Evolutionary conservation across 1,139 yeast genomes (phyloP).

Genomic region (Meyerozyma elateridarum): DNA sequence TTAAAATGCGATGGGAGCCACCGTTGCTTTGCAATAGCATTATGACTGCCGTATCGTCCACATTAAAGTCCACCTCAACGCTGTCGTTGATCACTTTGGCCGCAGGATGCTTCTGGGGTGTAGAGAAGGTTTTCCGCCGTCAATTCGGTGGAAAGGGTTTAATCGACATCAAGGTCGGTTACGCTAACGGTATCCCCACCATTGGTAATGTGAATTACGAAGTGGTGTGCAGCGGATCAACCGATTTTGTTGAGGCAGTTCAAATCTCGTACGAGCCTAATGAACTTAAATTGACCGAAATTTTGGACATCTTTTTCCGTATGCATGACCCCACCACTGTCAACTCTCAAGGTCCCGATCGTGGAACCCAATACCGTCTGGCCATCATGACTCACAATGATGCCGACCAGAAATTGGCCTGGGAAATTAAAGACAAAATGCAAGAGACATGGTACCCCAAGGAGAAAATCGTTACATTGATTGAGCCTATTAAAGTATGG

Average conservation of each 20-base stretch:
- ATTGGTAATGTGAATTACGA: constrained; percentile 60
- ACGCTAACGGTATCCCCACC: constrained; percentile 66
- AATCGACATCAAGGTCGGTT: constrained; percentile 79
- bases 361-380: constrained; percentile 81
- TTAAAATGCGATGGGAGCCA: too few species aligned
- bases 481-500: constrained; percentile 66
- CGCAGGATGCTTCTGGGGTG: constrained; percentile 96
- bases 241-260: constrained; percentile 72
- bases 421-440: constrained; percentile 23
- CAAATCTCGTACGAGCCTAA: constrained; percentile 81
- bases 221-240: constrained; percentile 69
- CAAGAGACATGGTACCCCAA: constrained; percentile 43
- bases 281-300: constrained; percentile 49
- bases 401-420: constrained; percentile 32
- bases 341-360: constrained; percentile 74
- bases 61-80: constrained; percentile 31
- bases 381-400: constrained; percentile 61
- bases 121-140: constrained; percentile 76
- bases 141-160: constrained; percentile 60
- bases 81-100: constrained; percentile 59
- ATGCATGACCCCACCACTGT: constrained; percentile 78
- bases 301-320: constrained; percentile 80
- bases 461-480: constrained; percentile 50
- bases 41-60: constrained; percentile 28
- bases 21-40: too few species aligned